Evolutionary conservation across 73 alveolate species (phyloP), one percentile per base, ranked within the genome.

Genomic region (Tetrahymena borealis): DNA sequence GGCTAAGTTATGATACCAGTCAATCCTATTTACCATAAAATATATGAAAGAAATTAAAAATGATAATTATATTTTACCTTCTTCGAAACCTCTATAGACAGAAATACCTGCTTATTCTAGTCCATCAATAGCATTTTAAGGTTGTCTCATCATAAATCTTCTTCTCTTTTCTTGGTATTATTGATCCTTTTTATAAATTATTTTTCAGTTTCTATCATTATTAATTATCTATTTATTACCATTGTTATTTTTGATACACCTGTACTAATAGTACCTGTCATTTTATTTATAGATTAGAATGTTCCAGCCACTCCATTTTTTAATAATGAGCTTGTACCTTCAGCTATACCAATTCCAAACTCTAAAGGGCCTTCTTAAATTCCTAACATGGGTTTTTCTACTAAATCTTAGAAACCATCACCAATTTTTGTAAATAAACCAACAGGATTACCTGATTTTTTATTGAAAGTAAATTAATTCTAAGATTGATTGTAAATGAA

Each of bases 341-440:
- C 95, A 35, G 97, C 91, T 5, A 98, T 41, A 12, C 99, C 98
- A 85, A 98, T 97, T 39, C 98, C 97, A 91, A 98, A 98, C 33
- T 96, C 98, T n/a, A 98, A 91, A 0, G 99, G 99, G 9, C 99
- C 99, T 92, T 94, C 91, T 40, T 96, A 95, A 90, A 98, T 91
- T n/a, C 99, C 99, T 92, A 97, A 98, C 37, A 96, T 96, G 28
- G 99, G 99, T 93, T 98, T 98, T 78, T 96, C 97, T 40, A 97
- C 91, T 93, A 99, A 97, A 95, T 99, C 99, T 42, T 97, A 94
- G 33, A 99, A 97, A 4, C 99, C 99, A 79, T 97, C 97, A 40
- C 99, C 99, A 39, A 99, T 90, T 91, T 97, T 95, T 42, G 96
- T 96, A 39, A 97, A 90, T 40, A 99, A 98, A 33, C 96, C 96